Percentiles rank a stretch among this genome's conserved stretches.
These are phyloP conservation scores for Kwoniella sp. DNA, from an alignment of 768 basidiomycete genomes.

Conservation along the genomic window DNA sequence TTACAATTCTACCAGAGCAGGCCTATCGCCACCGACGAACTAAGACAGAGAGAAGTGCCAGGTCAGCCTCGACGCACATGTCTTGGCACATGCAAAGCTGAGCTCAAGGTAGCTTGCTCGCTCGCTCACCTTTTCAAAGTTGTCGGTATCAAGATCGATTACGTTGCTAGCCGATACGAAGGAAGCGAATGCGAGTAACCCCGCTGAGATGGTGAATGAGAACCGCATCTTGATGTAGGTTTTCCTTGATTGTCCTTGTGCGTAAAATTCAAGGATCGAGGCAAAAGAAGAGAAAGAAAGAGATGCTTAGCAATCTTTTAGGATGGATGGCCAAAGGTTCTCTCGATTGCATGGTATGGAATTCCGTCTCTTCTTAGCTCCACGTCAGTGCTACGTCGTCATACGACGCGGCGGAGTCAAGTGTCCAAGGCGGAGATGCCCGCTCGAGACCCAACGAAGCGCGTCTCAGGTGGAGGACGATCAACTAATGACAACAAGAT, in stretches of 20 bases:
- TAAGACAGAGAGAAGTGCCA: slow-evolving; percentile 19
- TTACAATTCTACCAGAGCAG: slow-evolving; percentile 88
- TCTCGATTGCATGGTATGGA: no score
- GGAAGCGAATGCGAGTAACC: slow-evolving; percentile 25
- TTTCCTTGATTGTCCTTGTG: no score
- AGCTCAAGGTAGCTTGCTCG: slow-evolving; percentile 2
- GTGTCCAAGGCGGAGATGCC: background rate
- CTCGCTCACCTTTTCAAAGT: slow-evolving; percentile 70
- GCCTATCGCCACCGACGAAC: slow-evolving; percentile 72
- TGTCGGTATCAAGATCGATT: slow-evolving; percentile 71
- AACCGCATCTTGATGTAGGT: slow-evolving; percentile 32
- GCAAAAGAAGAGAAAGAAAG: background rate
- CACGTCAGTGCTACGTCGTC: background rate
- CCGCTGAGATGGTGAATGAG: slow-evolving; percentile 31
- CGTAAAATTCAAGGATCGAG: no score
- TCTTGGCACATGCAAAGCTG: background rate
- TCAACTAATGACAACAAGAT: background rate
- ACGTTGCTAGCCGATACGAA: slow-evolving; percentile 69
- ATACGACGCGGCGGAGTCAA: background rate
- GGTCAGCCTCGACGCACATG: background rate
- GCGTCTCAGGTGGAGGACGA: slow-evolving; percentile 1
- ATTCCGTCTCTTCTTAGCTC: background rate
- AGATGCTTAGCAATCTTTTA: background rate
- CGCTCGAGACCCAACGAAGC: background rate
- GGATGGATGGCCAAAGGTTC: background rate